phyloP scores from a whole-genome alignment of 805 yeast species.

The Lipomyces starkeyi region DNA sequence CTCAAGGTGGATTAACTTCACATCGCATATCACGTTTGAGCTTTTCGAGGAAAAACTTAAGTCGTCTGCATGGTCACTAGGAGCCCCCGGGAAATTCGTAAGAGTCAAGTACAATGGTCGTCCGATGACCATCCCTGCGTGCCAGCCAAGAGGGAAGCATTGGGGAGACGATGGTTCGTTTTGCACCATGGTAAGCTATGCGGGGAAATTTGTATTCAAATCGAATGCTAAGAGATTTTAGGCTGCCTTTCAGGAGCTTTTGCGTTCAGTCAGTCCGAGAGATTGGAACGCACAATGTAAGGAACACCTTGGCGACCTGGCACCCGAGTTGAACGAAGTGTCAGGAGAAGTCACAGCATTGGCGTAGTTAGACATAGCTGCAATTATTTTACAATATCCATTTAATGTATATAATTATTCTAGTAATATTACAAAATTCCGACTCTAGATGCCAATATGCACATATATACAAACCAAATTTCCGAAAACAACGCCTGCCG shows the following conservation, averaged over 20 bases:
- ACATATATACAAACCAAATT: neutral
- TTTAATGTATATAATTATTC: neutral
- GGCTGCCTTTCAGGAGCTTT: constrained; percentile 15
- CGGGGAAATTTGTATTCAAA: neutral
- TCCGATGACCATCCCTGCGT: constrained; percentile 34
- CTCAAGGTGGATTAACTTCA: constrained; percentile 32
- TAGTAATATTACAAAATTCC: neutral
- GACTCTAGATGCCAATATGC: neutral
- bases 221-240: neutral
- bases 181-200: constrained; percentile 22
- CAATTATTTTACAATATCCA: neutral
- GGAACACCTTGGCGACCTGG: constrained; percentile 10
- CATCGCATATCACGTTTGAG: constrained; percentile 37
- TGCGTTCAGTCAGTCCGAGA: constrained; percentile 12
- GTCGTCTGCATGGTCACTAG: neutral
- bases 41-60: constrained; percentile 18
- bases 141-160: constrained; percentile 22
- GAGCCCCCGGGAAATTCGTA: constrained; percentile 23
- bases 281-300: constrained; percentile 17
- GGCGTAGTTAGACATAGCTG: neutral
- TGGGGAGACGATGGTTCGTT: constrained; percentile 17
- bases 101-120: constrained; percentile 35
- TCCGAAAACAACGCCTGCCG: neutral
- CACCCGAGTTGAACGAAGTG: constrained; percentile 1
- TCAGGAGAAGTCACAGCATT: neutral